Evolutionary conservation across 495 filamentous ascomycete species (phyloP), one percentile per base, ranked within the genome.

Genomic region (Neurospora pannonica): DNA sequence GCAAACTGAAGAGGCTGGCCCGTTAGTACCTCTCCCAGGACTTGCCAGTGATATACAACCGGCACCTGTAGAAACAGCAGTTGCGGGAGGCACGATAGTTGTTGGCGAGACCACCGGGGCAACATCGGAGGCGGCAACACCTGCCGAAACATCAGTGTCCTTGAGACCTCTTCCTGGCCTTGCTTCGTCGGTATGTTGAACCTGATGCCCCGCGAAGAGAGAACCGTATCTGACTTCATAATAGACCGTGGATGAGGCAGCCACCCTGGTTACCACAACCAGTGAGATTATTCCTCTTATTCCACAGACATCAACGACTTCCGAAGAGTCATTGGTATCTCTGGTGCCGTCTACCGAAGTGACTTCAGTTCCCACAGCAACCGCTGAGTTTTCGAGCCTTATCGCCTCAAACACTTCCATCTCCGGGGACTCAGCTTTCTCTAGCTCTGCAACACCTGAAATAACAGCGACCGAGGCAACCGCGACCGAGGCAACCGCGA

Each of bases 1-100:
- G 46, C 77, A 78, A 72, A 72, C 34, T 28, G 72, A 46, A 21
- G 43, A 21, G 24, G 69, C 48, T 9, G 77, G 54, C 9, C 24
- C 73, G 9, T 74, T 79, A 28, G 74, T 36, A n/a, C 76, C 78
- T 4, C 71, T 78, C 9, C 79, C 79, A 10, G 76, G 67, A 1
- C 76, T 81, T 17, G 76, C 62, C 7, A 48, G 54, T 1, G 74
- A 43, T 0, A 72, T 48, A 74, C 71, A 72, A 15, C 43, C 76
- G 15, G 24, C 46, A 38, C 69, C 38, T 5, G 48, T 38, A n/a
- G 70, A 70, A 37, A 40, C 75, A 15, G 37, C 73, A 17, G 37
- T 73, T 9, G 67, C 43, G 31, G 70, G 19, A 38, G 71, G 43
- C 1, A 36, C 71, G 0, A 39, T 60, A 15, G 73, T 71, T 38